Conservation (phyloP, 371 early-diverging fungal species). For the Mucor lusitanicus region DNA sequence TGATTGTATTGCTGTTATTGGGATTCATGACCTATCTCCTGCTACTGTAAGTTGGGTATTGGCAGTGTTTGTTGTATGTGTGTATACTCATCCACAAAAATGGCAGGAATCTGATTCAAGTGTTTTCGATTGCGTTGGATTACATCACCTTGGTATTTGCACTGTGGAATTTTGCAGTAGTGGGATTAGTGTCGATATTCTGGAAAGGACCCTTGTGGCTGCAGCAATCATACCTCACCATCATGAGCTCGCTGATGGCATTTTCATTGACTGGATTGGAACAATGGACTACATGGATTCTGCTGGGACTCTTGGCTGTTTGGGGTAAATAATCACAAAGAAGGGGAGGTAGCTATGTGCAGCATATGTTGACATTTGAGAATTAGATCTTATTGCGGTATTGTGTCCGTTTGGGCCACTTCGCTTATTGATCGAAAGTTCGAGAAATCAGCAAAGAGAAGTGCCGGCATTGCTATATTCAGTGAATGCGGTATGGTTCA, state of each 20-base stretch:
- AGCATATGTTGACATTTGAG: neutral
- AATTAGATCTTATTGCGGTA: constrained; percentile 82
- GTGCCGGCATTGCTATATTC: constrained; percentile 84
- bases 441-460: constrained; percentile 69
- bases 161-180: constrained; percentile 79
- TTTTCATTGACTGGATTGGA: constrained; percentile 74
- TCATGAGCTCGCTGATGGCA: constrained; percentile 86
- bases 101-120: constrained; percentile 55
- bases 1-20: constrained; percentile 70
- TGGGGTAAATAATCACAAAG: constrained; percentile 67
- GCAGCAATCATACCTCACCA: constrained; percentile 78
- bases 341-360: neutral
- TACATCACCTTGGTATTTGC: constrained; percentile 74
- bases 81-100: neutral
- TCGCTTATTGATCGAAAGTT: constrained; percentile 78
- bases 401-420: constrained; percentile 91
- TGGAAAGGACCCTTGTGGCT: constrained; percentile 81
- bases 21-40: constrained; percentile 80
- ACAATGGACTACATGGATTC: constrained; percentile 84
- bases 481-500: constrained; percentile 78
- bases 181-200: constrained; percentile 79
- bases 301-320: constrained; percentile 76
- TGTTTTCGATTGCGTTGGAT: constrained; percentile 73
- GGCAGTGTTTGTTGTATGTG: neutral
- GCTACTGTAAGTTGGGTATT: constrained; percentile 36